Percentiles rank a stretch among this genome's conserved stretches.
phyloP scores from a whole-genome alignment of 1,284 basidiomycete genomes.

The Limonomyces culmigenus region DNA sequence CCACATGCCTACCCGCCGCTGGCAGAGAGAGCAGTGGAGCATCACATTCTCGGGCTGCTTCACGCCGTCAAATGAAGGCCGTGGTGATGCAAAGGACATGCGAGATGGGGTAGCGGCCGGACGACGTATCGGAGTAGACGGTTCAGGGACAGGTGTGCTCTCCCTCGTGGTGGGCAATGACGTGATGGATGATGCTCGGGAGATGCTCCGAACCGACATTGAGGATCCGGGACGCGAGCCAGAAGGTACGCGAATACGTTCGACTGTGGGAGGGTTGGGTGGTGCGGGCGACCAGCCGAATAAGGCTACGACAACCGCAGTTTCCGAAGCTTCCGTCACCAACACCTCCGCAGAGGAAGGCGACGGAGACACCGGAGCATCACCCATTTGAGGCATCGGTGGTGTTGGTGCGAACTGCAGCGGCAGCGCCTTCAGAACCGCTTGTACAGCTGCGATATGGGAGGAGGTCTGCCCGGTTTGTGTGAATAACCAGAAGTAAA shows the following conservation, averaged over 20 bases:
- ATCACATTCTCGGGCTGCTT: constrained; percentile 23
- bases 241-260: constrained; percentile 19
- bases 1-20: constrained; percentile 64
- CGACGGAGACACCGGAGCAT: neutral
- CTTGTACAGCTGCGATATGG: constrained; percentile 4
- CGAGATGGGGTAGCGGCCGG: constrained; percentile 22
- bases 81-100: too few species aligned
- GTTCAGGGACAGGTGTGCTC: constrained; percentile 17
- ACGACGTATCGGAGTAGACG: constrained; percentile 14
- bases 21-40: constrained; percentile 51
- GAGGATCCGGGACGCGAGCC: constrained; percentile 14
- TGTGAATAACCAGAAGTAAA: too few species aligned
- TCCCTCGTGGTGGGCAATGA: constrained; percentile 3
- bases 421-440: constrained; percentile 4
- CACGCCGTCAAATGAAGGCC: too few species aligned
- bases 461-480: too few species aligned
- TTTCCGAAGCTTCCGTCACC: constrained; percentile 27
- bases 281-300: constrained; percentile 52
- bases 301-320: constrained; percentile 39
- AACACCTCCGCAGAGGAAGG: constrained; percentile 2
- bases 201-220: constrained; percentile 8
- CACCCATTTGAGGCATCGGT: neutral
- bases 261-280: too few species aligned
- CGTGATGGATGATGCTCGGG: constrained; percentile 21
- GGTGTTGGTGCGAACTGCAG: neutral